Percentiles rank a stretch among this genome's conserved stretches.
Conservation (phyloP, 331 rosid species). For the Acacia concinna region DNA sequence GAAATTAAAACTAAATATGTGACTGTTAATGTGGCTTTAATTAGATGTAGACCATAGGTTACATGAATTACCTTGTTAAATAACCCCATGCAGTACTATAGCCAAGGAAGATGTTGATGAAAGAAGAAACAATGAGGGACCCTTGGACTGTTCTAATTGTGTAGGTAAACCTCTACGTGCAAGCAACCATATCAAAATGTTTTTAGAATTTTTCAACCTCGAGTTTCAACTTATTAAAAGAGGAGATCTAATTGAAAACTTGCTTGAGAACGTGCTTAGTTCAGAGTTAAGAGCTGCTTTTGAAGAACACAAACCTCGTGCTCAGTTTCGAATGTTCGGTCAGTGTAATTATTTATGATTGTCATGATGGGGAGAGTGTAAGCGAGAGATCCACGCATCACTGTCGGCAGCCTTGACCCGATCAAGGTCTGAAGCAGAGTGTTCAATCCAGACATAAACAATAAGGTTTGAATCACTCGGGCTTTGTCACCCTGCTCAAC, state of each 20-base stretch:
- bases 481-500: constrained; percentile 80
- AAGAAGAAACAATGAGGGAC: constrained; percentile 82
- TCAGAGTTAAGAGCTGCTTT: background rate
- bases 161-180: constrained; percentile 66
- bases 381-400: constrained; percentile 80
- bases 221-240: constrained; percentile 1
- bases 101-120: constrained; percentile 77
- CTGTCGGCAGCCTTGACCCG: constrained; percentile 90
- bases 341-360: constrained; percentile 61
- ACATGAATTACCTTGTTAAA: constrained; percentile 56
- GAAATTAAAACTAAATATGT: background rate
- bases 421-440: constrained; percentile 75
- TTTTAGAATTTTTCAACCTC: background rate
- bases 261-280: background rate
- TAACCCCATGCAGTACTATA: constrained; percentile 75
- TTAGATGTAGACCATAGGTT: background rate
- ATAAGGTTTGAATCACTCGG: constrained; percentile 79
- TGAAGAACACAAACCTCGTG: constrained; percentile 57
- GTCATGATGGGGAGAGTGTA: constrained; percentile 68
- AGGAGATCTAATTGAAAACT: constrained; percentile 12
- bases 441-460: constrained; percentile 81
- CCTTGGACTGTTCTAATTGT: constrained; percentile 91
- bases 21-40: background rate
- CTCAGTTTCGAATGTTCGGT: constrained; percentile 46
- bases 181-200: constrained; percentile 31